Evolutionary conservation across 192 early-diverging fungal species (phyloP).

Genomic region (Mortierella alpina): DNA sequence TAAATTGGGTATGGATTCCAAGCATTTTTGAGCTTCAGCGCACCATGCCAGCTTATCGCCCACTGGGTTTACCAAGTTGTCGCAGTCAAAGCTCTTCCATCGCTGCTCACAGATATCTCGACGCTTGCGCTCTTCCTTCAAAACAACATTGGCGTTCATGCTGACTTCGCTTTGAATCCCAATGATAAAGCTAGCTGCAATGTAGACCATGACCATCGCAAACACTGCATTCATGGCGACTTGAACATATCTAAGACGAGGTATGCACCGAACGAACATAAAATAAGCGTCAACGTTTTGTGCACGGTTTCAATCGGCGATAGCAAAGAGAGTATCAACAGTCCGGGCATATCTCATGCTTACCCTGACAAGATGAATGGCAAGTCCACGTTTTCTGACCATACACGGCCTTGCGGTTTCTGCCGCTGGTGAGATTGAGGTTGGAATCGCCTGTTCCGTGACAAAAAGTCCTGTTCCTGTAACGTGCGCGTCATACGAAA

Average conservation of each 20-base stretch:
- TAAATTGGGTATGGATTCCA: no score
- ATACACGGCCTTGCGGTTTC: conserved; percentile 5
- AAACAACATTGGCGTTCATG: conserved; percentile 65
- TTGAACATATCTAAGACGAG: conserved; percentile 70
- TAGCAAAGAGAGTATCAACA: not conserved
- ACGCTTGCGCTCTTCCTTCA: conserved; percentile 66
- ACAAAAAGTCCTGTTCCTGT: not conserved
- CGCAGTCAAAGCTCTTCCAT: conserved; percentile 46
- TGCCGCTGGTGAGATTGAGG: not conserved
- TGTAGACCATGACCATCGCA: conserved; percentile 64
- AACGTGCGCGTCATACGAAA: no score
- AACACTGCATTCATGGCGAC: conserved; percentile 75
- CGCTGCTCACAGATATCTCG: conserved; percentile 70
- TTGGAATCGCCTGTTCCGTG: not conserved
- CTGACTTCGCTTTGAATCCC: conserved; percentile 81
- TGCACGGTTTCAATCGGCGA: not conserved
- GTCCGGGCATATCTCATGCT: not conserved
- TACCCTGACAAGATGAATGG: conserved; percentile 49
- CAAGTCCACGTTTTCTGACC: conserved; percentile 50
- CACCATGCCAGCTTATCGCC: no score
- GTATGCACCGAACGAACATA: not conserved
- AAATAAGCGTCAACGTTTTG: not conserved
- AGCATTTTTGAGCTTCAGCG: no score
- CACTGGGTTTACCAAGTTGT: not conserved
- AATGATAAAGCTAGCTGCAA: conserved; percentile 74